Conservation (phyloP, 768 basidiomycete species). For the Amanita jacksonii region DNA sequence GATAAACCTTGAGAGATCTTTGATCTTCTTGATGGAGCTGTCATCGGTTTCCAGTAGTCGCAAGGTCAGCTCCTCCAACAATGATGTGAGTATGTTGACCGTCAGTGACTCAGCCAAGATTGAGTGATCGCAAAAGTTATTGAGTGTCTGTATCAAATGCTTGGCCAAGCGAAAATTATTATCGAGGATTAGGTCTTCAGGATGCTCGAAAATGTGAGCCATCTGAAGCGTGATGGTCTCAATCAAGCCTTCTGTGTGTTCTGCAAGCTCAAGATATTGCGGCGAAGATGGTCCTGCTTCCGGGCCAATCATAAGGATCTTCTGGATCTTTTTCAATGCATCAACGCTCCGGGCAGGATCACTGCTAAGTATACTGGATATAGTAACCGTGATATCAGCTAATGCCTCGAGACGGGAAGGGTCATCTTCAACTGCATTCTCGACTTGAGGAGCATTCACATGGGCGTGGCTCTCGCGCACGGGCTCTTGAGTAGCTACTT, state of each 20-base stretch:
- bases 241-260: slow-evolving; percentile 75
- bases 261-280: slow-evolving; percentile 69
- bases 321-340: slow-evolving; percentile 88
- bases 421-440: slow-evolving; percentile 17
- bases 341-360: slow-evolving; percentile 85
- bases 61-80: slow-evolving; percentile 88
- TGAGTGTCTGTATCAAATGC: slow-evolving; percentile 93
- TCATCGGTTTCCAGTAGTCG: slow-evolving; percentile 93
- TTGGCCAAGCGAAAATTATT: slow-evolving; percentile 92
- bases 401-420: slow-evolving; percentile 23
- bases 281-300: slow-evolving; percentile 61
- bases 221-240: slow-evolving; percentile 89
- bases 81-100: slow-evolving; percentile 70
- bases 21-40: slow-evolving; percentile 70
- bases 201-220: slow-evolving; percentile 83
- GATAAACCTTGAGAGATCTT: slow-evolving; percentile 92
- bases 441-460: slow-evolving; percentile 5
- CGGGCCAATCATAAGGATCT: slow-evolving; percentile 67
- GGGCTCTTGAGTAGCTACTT: slow-evolving; percentile 15
- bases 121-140: slow-evolving; percentile 87
- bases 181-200: slow-evolving; percentile 59
- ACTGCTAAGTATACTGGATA: slow-evolving; percentile 83
- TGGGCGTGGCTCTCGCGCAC: not conserved
- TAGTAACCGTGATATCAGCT: slow-evolving; percentile 69
- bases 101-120: slow-evolving; percentile 83